Base-by-base conservation (phyloP, 2,329 filamentous ascomycete species). In the Venturiaceae sp. region DNA sequence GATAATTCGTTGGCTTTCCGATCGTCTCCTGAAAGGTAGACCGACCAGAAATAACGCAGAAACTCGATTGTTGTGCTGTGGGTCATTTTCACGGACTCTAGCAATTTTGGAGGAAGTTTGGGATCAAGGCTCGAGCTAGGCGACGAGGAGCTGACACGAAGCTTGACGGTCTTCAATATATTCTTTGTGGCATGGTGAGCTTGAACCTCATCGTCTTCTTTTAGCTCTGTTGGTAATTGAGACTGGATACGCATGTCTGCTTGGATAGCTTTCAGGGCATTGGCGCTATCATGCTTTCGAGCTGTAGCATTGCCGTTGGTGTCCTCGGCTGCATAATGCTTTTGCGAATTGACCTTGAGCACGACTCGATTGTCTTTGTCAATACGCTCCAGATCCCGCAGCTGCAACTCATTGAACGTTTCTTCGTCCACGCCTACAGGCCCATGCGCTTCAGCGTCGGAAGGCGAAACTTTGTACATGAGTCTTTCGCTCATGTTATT, bases 51-150 rank as follows among this genome's bases (percentile, higher is more conserved):
- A 71, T 97, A 95, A 66, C 92, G 89, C n/a, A 99, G 77, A 67
- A 97, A 99, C 68, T 99, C 94, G 37, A 89, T 87, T 0, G 90
- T 95, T 0, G 94, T 99, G 57, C 92, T 92, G 69, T 97, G 91
- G 0, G 92, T 96, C 58, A 88, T 78, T 13, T 77, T 79, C n/a
- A 88, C 68, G 19, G 80, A 80, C 63, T 87, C 84, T 63, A 83
- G 84, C 1, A 84, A 74, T 2, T 71, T 57, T 58, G 72, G 68
- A 13, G 69, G 70, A 0, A 79, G 68, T 19, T 70, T 71, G 23
- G 63, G 60, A n/a, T 67, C 56, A 9, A 66, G 64, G 6, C 63
- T 61, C 16, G 58, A 58, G 32, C 65, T 65, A 26, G 66, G 66
- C 7, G 63, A 64, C 26, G 65, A 60, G 28, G 63, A 68, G 46